Base-by-base conservation (phyloP, 2,329 filamentous ascomycete genomes). In the Diaporthe capsici region DNA sequence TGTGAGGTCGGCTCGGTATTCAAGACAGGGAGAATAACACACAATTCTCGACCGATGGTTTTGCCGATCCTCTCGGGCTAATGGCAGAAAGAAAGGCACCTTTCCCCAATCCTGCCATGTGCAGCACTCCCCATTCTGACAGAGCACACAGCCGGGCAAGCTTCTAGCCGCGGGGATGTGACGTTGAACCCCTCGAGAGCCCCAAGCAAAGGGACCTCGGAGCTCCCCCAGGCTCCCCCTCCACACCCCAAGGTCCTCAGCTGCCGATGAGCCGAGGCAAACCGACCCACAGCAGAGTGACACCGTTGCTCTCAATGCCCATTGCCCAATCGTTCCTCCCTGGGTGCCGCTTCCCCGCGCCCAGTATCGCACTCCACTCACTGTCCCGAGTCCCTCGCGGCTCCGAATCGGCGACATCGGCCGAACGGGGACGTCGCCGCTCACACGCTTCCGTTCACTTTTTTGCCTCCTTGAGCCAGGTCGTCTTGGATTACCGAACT, bases 191-290 rank as follows among this genome's bases (percentile, higher is more conserved):
- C 31, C 31, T 31, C 31, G 31, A 31, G 31, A 55, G 65, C 65
- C 22, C 22, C 15, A 49, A n/a, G 8, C 65, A 53, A n/a, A 20
- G 61, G 28, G 61, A 65, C 61, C 61, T 65, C 42, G 42, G 17
- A 55, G 28, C 31, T 22, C 65, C 22, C 65, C 65, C 65, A 25
- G 65, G 34, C 42, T 42, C 55, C 65, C 65, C 65, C 65, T 70
- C 65, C 65, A 42, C 49, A 42, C 63, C 44, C 20, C 47, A 34
- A 5, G 25, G 28, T 47, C 31, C 61, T 49, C 42, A 49, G 61
- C 42, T 58, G 31, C 68, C 73, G 63, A 68, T 68, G 63, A 76
- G 71, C 76, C 76, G 76, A 77, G 76, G 76, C 47, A 77, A 77
- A 20, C 76, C 76, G 74, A 71, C 39, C 42, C 47, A 57, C 68